phyloP scores from a whole-genome alignment of 441 rosid species.

The Croton laevigatus region DNA sequence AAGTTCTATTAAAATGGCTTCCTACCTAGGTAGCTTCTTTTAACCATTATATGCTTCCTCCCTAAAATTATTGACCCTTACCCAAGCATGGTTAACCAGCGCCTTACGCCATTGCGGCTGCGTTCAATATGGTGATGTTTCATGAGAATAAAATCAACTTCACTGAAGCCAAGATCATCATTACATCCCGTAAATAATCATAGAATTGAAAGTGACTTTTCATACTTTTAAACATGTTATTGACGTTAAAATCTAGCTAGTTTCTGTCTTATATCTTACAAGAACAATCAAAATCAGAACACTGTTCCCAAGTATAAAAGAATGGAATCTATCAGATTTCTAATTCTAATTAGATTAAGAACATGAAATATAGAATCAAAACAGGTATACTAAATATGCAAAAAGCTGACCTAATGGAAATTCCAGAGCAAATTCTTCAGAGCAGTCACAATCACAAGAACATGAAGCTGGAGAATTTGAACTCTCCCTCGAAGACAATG shows the following conservation, averaged over 20 bases:
- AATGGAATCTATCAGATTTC: neutral
- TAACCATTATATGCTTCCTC: too few relatives aligned
- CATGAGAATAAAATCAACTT: neutral
- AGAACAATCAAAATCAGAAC: neutral
- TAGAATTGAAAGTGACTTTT: neutral
- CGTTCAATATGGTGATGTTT: neutral
- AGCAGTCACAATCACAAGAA: conserved; percentile 50
- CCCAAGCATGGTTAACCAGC: neutral
- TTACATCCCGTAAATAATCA: neutral
- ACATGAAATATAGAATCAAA: neutral
- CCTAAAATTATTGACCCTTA: neutral
- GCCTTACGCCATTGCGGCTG: neutral
- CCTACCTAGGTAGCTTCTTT: too few relatives aligned
- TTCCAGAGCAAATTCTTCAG: conserved; percentile 30
- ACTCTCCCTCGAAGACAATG: conserved; percentile 25
- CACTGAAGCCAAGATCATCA: neutral
- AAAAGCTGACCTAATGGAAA: conserved; percentile 32
- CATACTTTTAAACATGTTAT: neutral
- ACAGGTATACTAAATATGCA: neutral
- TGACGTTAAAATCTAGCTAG: neutral
- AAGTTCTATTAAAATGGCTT: neutral
- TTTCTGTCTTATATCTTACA: neutral
- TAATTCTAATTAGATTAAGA: neutral
- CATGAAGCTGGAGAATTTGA: conserved; percentile 33
- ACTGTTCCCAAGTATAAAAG: neutral